Percentiles rank a stretch among this genome's conserved stretches.
phyloP scores from a whole-genome alignment of 768 basidiomycete species.

The Leccinum pellstonianum region DNA sequence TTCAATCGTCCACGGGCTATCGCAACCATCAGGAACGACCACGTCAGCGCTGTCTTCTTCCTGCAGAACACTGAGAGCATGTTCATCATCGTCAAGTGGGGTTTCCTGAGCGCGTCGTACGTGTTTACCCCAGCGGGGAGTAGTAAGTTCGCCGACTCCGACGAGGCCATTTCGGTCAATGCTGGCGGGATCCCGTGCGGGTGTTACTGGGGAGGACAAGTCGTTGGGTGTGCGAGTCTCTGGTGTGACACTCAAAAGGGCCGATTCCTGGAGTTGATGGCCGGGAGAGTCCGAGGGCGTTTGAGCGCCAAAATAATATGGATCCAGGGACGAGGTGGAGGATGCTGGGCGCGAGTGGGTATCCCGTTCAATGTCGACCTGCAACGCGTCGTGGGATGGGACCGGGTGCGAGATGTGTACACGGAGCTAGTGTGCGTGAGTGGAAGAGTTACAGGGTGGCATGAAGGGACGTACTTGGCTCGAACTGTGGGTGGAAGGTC shows the following conservation, averaged over 20 bases:
- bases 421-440: constrained; percentile 38
- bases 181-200: constrained; percentile 69
- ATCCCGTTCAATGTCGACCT: constrained; percentile 45
- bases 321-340: constrained; percentile 79
- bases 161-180: constrained; percentile 88
- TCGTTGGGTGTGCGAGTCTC: constrained; percentile 52
- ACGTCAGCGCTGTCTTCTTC: constrained; percentile 35
- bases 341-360: constrained; percentile 64
- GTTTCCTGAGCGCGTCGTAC: constrained; percentile 37
- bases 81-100: constrained; percentile 42
- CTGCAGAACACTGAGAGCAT: constrained; percentile 29
- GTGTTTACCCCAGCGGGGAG: constrained; percentile 86
- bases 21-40: constrained; percentile 54
- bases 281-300: constrained; percentile 69
- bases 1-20: constrained; percentile 89
- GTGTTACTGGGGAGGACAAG: constrained; percentile 66
- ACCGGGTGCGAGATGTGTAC: constrained; percentile 47
- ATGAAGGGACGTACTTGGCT: constrained; percentile 13
- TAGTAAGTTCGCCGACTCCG: constrained; percentile 93
- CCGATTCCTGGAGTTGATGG: constrained; percentile 39
- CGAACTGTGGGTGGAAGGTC: constrained; percentile 26
- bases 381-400: constrained; percentile 28
- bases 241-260: constrained; percentile 54
- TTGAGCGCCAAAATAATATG: constrained; percentile 79
- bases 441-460: background rate